Base-by-base conservation (phyloP, 805 yeast genomes). In the Metschnikowia hibisci region DNA sequence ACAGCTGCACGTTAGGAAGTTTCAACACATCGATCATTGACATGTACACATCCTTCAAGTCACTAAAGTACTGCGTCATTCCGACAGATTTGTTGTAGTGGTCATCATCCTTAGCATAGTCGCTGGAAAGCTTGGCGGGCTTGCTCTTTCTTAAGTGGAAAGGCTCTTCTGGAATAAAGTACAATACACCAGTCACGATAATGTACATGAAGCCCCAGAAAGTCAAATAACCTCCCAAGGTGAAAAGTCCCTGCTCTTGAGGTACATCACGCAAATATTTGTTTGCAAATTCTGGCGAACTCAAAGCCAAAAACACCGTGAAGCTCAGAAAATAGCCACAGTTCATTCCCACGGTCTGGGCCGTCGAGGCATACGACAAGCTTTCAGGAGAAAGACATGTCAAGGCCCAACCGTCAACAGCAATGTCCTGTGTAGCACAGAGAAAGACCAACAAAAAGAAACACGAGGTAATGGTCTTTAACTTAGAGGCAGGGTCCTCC, bases 401-500 rank as follows among this genome's bases (percentile, higher is more conserved):
- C 57, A 93, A 68, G 0, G 98, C 97, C 99, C 99, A 93, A 9
- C 99, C 98, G 66, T 93, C 99, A 16, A 93, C 99, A 0, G 99
- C 98, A 43, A 93, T 93, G 61, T 93, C 99, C 63, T 93, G 99
- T 0, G 99, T 91, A 0, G 98, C 97, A 67, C 97, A 90, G 46
- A 90, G 72, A 45, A 91, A 78, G 26, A 93, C 93, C 46, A 93
- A 68, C 16, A 80, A 51, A 55, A 90, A 86, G 64, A 93, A 93
- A 44, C 80, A 73, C 39, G 70, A 53, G 0, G 98, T 87, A 47
- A 93, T 77, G 3, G 64, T 58, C 11, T 66, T 56, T 45, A 88
- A 66, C 51, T 81, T 70, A 23, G 62, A 53, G 26, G 67, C 61
- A 0, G 89, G 81, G 16, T 73, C 66, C 44, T 57, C 74, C 58